phyloP scores from a whole-genome alignment of 129 eudicot genomes.

The carrot (Daucus carota) region DH1_v3.0 NC_030386.2:40321001-40321500 shows the following conservation, averaged over 20 bases:
- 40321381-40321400: not conserved
- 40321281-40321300: slow-evolving; percentile 83
- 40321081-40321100: not conserved
- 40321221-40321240: slow-evolving; percentile 34
- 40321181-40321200: slow-evolving; percentile 18
- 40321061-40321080: not conserved
- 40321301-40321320: slow-evolving; percentile 76
- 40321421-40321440: not conserved
- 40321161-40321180: not conserved
- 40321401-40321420: not conserved
- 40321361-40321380: not conserved
- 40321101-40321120: not conserved
- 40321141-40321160: slow-evolving; percentile 16
- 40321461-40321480: not conserved
- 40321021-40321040: not conserved
- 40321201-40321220: slow-evolving; percentile 35
- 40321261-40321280: slow-evolving; percentile 68
- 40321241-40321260: slow-evolving; percentile 72
- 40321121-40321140: not conserved
- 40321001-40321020: not conserved
- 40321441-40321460: not conserved
- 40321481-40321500: not conserved
- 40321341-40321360: slow-evolving; percentile 56
- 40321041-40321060: not conserved
- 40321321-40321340: slow-evolving; percentile 70